These are phyloP conservation scores for Phytophthora fragariae DNA, from an alignment of 352 stramenopile species.

Conservation along the genomic window DNA sequence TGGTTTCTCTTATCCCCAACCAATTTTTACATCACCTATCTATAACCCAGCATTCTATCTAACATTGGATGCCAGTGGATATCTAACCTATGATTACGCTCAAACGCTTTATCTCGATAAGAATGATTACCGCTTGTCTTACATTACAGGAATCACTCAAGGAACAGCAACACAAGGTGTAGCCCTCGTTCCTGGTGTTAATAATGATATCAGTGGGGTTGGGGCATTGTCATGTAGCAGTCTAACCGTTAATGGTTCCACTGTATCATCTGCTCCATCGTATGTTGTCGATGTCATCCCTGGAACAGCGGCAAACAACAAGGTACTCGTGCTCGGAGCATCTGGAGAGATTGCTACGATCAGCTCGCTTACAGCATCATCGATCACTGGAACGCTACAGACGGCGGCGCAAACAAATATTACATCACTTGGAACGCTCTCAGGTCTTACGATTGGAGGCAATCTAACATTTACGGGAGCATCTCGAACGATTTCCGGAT, in stretches of 20 bases:
- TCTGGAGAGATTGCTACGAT: not conserved
- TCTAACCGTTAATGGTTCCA: not conserved
- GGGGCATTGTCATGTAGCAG: not conserved
- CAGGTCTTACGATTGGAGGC: constrained; percentile 1
- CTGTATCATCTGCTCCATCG: not conserved
- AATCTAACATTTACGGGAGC: not conserved
- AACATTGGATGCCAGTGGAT: not conserved
- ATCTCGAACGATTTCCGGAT: constrained; percentile 1
- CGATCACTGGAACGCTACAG: no score
- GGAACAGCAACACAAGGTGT: not conserved
- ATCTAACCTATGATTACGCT: not conserved
- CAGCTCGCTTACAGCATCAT: not conserved
- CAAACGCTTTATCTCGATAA: not conserved
- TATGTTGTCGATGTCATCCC: not conserved
- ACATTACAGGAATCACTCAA: not conserved
- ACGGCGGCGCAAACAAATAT: no score
- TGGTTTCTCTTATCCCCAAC: not conserved
- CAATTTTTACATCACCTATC: not conserved
- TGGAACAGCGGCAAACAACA: not conserved
- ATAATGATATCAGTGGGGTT: not conserved
- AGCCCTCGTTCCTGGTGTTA: not conserved
- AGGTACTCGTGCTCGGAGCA: no score
- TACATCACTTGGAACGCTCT: constrained; percentile 12
- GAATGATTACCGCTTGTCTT: not conserved
- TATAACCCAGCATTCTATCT: not conserved